Evolutionary conservation across 2,329 filamentous ascomycete species (phyloP).

Genomic region (Microdochium paspali): DNA sequence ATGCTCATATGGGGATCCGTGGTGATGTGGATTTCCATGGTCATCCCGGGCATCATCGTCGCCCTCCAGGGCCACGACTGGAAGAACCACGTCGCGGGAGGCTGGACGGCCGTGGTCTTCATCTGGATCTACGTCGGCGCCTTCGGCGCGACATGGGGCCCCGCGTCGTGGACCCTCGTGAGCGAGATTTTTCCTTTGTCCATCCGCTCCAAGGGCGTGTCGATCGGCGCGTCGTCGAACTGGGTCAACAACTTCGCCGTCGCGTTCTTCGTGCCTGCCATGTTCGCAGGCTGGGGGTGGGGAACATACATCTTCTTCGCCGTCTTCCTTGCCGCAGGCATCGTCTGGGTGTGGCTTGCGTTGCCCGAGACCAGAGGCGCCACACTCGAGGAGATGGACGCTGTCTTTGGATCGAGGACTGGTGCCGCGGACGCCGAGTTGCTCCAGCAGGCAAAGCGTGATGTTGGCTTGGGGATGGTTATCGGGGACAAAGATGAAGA

Average conservation of each 20-base stretch:
- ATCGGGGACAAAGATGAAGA: too few species aligned
- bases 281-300: slow-evolving; percentile 38
- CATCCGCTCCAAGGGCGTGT: slow-evolving; percentile 25
- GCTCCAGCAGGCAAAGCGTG: background rate
- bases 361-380: slow-evolving; percentile 39
- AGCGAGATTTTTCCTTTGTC: slow-evolving; percentile 25
- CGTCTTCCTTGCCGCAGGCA: slow-evolving; percentile 37
- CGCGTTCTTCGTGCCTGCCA: slow-evolving; percentile 42
- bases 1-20: too few species aligned
- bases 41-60: slow-evolving; percentile 41
- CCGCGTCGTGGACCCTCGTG: slow-evolving; percentile 24
- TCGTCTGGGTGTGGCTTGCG: slow-evolving; percentile 35
- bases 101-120: slow-evolving; percentile 43
- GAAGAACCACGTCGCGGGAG: slow-evolving; percentile 32
- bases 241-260: slow-evolving; percentile 26
- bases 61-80: slow-evolving; percentile 38
- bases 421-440: background rate
- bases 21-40: too few species aligned
- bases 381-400: slow-evolving; percentile 36
- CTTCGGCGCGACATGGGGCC: slow-evolving; percentile 19
- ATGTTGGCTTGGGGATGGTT: background rate
- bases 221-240: slow-evolving; percentile 18
- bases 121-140: slow-evolving; percentile 20
- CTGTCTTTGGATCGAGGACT: slow-evolving; percentile 17
- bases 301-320: slow-evolving; percentile 46